A percentile compares a stretch with the other conserved stretches of the same genome.
These are phyloP conservation scores for Laguncularia racemosa DNA, from an alignment of 345 rosid genomes.

Conservation along the genomic window DNA sequence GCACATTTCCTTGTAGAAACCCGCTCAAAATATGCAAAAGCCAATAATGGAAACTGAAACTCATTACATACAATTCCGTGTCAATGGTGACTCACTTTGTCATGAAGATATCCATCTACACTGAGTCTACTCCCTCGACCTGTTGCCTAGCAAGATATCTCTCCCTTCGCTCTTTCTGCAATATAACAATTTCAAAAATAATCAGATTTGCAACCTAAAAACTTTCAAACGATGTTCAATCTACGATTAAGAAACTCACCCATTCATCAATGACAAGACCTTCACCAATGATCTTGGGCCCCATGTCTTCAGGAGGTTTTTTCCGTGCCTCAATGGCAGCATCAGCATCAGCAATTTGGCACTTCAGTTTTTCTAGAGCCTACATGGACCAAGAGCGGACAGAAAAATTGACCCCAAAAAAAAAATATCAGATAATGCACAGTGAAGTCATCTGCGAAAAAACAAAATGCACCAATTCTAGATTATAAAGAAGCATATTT, in stretches of 20 bases:
- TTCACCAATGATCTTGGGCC: conserved; percentile 85
- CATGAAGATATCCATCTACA: conserved; percentile 7
- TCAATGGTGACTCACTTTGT: too few relatives aligned
- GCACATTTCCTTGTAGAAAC: conserved; percentile 13
- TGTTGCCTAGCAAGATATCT: conserved; percentile 92
- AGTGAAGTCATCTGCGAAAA: background rate
- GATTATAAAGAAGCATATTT: too few relatives aligned
- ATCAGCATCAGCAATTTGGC: conserved; percentile 82
- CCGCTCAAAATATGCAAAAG: conserved; percentile 15
- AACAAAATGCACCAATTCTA: background rate
- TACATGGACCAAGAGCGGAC: background rate
- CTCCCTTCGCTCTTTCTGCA: conserved; percentile 92
- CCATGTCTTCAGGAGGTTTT: conserved; percentile 77
- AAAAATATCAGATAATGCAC: background rate
- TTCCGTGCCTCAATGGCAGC: conserved; percentile 75
- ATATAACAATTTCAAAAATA: background rate
- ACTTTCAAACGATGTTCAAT: background rate
- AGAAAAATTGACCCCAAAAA: conserved; percentile 2
- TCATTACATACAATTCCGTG: background rate
- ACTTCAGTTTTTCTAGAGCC: conserved; percentile 85
- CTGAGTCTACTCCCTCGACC: conserved; percentile 72
- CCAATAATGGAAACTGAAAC: conserved; percentile 6
- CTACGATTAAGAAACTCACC: conserved; percentile 38
- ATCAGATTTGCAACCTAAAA: too few relatives aligned
- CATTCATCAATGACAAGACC: conserved; percentile 99